Base-by-base conservation (phyloP, 441 rosid genomes). In the Eruca vesicaria region DNA sequence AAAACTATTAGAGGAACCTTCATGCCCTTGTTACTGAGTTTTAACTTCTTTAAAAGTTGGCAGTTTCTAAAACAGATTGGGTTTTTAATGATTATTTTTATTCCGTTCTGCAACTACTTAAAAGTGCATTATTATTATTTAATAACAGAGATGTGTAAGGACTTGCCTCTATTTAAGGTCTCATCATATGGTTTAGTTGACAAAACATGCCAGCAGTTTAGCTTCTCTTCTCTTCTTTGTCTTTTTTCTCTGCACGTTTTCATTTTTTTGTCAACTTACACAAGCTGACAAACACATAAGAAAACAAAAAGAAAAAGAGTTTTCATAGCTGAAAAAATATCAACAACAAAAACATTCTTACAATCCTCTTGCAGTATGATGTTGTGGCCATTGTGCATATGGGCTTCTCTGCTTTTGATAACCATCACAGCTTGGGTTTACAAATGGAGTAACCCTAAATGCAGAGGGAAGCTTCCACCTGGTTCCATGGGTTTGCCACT, bases 401-500 rank as follows among this genome's bases (percentile, higher is more conserved):
- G 78, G 74, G 85, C 80, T 60, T 55, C 86, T 62, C 60, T 89
- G 63, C 33, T 84, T 69, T 41, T 91, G 52, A 43, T 79, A 76
- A 73, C 82, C 82, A 63, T 93, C 63, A 78, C 85, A 36, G 66
- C 62, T 75, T 91, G 88, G 89, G 66, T 90, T 70, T 83, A 86
- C 81, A 78, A 67, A 41, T 88, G 97, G 98, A 86, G 85, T 71
- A 84, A 91, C 82, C 98, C 98, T 7, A 88, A 83, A 82, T 89
- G 97, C 82, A 82, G 83, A 58, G 98, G 97, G 21, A 85, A 85
- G 72, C 92, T 93, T 59, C 98, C 97, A 20, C 97, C 97, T 0
- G 98, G 98, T 74, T 93, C 98, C 28, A 93, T 93, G 98, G 98
- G 97, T 15, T 77, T 83, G 29, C 98, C 97, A 9, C 88, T 93